phyloP scores from a whole-genome alignment of 768 basidiomycete species.

The Boletus reticulatus region DNA sequence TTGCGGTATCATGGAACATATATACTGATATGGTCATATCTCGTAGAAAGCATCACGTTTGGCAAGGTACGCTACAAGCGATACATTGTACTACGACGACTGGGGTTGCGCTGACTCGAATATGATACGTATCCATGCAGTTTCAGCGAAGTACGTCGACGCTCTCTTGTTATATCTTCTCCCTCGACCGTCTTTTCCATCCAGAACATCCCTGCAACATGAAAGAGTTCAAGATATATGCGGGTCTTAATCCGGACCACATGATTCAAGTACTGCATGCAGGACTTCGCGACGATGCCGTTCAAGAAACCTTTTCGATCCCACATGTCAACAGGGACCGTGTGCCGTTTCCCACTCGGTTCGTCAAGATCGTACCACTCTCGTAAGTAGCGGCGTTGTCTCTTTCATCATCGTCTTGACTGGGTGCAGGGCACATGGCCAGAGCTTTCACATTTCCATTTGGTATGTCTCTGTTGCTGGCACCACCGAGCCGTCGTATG shows the following conservation, averaged over 20 bases:
- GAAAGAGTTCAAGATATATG: conserved; percentile 76
- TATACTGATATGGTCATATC: no score
- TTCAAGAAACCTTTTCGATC: conserved; percentile 63
- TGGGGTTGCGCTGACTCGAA: neutral
- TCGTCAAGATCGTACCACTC: conserved; percentile 71
- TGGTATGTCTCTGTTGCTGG: conserved; percentile 72
- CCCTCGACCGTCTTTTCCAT: neutral
- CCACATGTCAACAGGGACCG: conserved; percentile 54
- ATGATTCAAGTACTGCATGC: conserved; percentile 67
- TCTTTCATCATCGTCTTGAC: neutral
- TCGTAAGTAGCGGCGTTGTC: conserved; percentile 47
- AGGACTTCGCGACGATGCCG: conserved; percentile 61
- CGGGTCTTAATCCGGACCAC: conserved; percentile 61
- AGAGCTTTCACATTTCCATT: conserved; percentile 75
- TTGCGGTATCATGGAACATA: no score
- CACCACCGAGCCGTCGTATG: conserved; percentile 50
- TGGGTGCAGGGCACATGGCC: conserved; percentile 57
- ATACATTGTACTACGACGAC: neutral
- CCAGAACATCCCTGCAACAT: conserved; percentile 81
- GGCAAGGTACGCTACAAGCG: conserved; percentile 57
- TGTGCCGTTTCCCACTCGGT: conserved; percentile 61
- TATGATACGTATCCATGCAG: neutral
- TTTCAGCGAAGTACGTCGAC: conserved; percentile 28
- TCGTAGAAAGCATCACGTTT: conserved; percentile 68
- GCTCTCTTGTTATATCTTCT: neutral